These are phyloP conservation scores for Dipteronia dyeriana DNA, from an alignment of 345 rosid species.

Conservation along the genomic window DNA sequence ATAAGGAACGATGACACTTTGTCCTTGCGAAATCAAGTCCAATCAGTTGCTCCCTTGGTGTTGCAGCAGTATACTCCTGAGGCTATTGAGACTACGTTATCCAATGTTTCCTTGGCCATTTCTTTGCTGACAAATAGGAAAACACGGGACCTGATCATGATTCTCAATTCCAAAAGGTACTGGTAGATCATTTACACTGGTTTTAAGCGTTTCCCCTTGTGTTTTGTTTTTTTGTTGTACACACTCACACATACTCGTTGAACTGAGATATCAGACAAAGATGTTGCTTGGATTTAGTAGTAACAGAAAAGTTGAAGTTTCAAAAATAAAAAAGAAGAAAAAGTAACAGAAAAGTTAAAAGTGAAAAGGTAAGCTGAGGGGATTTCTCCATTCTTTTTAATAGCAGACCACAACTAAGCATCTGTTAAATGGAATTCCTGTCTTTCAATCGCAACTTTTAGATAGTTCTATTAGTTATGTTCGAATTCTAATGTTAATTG, in stretches of 20 bases:
- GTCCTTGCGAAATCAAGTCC: conserved; percentile 91
- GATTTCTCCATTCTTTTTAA: conserved; percentile 4
- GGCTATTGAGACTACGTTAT: conserved; percentile 69
- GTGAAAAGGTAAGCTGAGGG: neutral
- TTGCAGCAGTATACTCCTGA: conserved; percentile 86
- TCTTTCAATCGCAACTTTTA: neutral
- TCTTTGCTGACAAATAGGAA: conserved; percentile 80
- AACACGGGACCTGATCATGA: conserved; percentile 83
- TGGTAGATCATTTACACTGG: conserved; percentile 10
- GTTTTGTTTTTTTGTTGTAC: neutral
- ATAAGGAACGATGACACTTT: conserved; percentile 71
- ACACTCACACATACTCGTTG: neutral
- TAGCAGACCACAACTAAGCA: neutral
- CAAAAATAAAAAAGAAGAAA: no score
- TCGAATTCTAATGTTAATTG: neutral
- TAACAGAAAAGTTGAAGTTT: neutral
- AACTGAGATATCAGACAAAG: neutral
- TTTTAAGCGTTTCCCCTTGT: conserved; percentile 15
- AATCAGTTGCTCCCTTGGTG: conserved; percentile 86
- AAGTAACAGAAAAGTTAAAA: neutral
- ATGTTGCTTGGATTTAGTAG: neutral
- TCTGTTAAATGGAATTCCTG: neutral
- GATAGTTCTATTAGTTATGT: neutral
- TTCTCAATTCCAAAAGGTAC: conserved; percentile 93
- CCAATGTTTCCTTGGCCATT: conserved; percentile 61